phyloP scores from a whole-genome alignment of 306 rosid genomes.

The Macrotyloma uniflorum region DNA sequence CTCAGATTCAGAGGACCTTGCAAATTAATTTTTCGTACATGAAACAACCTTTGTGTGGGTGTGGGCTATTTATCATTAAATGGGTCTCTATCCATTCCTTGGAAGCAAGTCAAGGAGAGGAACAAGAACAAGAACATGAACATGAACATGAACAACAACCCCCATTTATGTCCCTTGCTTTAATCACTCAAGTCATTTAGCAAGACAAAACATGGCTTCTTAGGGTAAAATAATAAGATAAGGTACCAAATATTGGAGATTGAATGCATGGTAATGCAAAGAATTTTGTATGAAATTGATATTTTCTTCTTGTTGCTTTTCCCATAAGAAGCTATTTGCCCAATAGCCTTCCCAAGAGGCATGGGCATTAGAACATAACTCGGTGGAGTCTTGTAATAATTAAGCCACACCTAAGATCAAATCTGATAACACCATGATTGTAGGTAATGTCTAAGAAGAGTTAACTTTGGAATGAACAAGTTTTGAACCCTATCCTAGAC shows the following conservation, averaged over 20 bases:
- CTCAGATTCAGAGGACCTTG: conserved; percentile 4
- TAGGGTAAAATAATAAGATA: conserved; percentile 34
- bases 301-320: background rate
- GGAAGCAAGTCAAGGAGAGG: conserved; percentile 30
- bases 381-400: conserved; percentile 15
- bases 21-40: background rate
- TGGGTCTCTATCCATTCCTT: conserved; percentile 22
- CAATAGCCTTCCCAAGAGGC: conserved; percentile 32
- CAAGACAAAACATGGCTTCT: conserved; percentile 40
- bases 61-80: conserved; percentile 31
- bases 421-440: conserved; percentile 14
- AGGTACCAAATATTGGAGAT: conserved; percentile 33
- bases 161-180: conserved; percentile 20
- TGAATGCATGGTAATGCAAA: background rate
- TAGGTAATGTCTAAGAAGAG: conserved; percentile 34
- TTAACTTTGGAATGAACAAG: conserved; percentile 32
- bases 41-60: background rate
- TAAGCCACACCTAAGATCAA: conserved; percentile 28
- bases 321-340: conserved; percentile 34
- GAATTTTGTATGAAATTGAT: conserved; percentile 21
- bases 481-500: conserved; percentile 24
- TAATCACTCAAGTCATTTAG: conserved; percentile 33
- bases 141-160: background rate
- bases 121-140: background rate
- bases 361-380: conserved; percentile 35